Evolutionary conservation across 768 basidiomycete species (phyloP).

Genomic region (Mycena vitilis): DNA sequence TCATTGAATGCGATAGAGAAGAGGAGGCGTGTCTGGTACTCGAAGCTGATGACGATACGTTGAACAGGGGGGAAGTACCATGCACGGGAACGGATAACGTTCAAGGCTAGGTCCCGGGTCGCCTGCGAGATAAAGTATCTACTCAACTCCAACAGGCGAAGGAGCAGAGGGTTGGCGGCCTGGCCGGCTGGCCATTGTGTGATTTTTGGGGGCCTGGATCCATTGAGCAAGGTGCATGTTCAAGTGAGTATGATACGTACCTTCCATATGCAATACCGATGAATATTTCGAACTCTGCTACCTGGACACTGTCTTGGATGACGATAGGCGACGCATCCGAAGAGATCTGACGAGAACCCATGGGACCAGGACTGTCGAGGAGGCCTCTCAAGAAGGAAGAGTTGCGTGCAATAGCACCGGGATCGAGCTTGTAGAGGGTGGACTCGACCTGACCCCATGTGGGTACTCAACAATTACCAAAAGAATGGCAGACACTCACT

Average conservation of each 20-base stretch:
- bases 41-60: not conserved
- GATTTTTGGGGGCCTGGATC: not conserved
- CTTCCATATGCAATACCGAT: too few relatives aligned
- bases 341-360: not conserved
- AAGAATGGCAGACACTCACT: not conserved
- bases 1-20: not conserved
- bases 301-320: too few relatives aligned
- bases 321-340: not conserved
- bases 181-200: too few relatives aligned
- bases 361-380: not conserved
- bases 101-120: not conserved
- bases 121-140: not conserved
- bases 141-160: slow-evolving; percentile 4
- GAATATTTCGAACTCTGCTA: too few relatives aligned
- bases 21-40: not conserved
- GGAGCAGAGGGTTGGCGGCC: not conserved
- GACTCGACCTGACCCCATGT: not conserved
- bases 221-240: too few relatives aligned
- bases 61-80: not conserved
- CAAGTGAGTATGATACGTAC: too few relatives aligned
- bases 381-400: not conserved
- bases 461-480: not conserved
- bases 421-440: slow-evolving; percentile 7
- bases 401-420: not conserved
- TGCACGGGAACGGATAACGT: not conserved